Evolutionary conservation across 192 early-diverging fungal genomes (phyloP).

Genomic region (Backusella morwellensis): DNA sequence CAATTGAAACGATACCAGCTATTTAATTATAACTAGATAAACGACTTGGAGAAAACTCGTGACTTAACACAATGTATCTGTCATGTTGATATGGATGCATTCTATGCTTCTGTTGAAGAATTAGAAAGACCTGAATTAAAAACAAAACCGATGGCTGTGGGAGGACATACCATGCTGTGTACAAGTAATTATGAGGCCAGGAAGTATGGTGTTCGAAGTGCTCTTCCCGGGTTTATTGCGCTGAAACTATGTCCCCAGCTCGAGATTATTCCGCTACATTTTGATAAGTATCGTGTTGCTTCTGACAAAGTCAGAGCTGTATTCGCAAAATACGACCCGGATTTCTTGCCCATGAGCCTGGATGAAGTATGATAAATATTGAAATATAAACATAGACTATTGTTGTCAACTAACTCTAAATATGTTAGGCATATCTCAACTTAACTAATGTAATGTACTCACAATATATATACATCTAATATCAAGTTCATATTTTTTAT

Average conservation of each 20-base stretch:
- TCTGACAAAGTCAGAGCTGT: conserved; percentile 49
- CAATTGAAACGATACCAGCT: conserved; percentile 20
- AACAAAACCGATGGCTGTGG: conserved; percentile 60
- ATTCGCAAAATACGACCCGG: conserved; percentile 60
- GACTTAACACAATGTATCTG: conserved; percentile 55
- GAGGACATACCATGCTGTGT: conserved; percentile 49
- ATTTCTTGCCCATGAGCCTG: conserved; percentile 49
- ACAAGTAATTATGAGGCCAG: conserved; percentile 68
- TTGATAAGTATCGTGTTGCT: conserved; percentile 50
- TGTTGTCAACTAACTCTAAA: not conserved
- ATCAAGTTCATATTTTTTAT: not conserved
- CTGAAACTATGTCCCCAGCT: conserved; percentile 59
- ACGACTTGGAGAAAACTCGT: conserved; percentile 36
- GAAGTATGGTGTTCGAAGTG: conserved; percentile 65
- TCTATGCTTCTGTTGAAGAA: conserved; percentile 71
- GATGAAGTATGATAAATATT: conserved; percentile 40
- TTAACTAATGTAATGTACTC: conserved; percentile 30
- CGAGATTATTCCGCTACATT: conserved; percentile 44
- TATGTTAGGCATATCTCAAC: conserved; percentile 35
- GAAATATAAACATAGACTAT: not conserved
- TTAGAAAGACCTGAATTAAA: conserved; percentile 61
- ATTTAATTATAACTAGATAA: conserved; percentile 24
- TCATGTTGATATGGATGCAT: conserved; percentile 75
- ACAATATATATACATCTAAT: no score
- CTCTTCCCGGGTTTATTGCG: conserved; percentile 66